Evolutionary conservation across 148 eudicot species (phyloP), one percentile per base, ranked within the genome.

Genomic region (Selenicereus undatus): DNA sequence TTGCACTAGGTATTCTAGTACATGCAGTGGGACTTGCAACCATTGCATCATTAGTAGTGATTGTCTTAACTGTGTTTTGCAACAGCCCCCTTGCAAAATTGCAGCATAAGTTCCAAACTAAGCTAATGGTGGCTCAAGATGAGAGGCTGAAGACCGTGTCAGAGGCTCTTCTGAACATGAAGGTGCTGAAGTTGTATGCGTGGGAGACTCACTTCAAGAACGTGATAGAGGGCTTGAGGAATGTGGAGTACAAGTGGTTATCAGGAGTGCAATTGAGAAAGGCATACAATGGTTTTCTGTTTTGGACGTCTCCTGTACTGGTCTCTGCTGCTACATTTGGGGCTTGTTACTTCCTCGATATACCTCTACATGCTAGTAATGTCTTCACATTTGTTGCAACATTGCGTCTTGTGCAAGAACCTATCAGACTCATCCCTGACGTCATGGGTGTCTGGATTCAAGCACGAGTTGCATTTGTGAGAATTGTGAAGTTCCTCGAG

Each of bases 351-450:
- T 81, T 91, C 56, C 86, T 95, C 78, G 82, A 88, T 1, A 74
- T 93, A 48, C 93, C 94, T 35, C 81, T 95, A 32, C 75, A 88
- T 82, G 95, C 97, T 48, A 92, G 91, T 78, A 95, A 94, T 70
- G 97, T 95, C 50, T 95, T 95, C 81, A 93, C 99, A 14, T 95
- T 95, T 75, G 92, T 95, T 22, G 97, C 99, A 27, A 90, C 97
- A 1, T 85, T 95, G 56, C 90, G 97, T 43, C 91, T 95, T 52
- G 92, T 95, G 73, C 99, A 95, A 85, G 99, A 95, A 4, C 97
- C 99, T 20, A 79, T 95, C 32, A 90, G 97, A 84, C 35, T 87
- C 30, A 92, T 93, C 39, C 99, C 99, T 18, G 99, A 95, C 81
- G 97, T 92, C 48, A 86, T 95, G 45, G 92, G 91, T 17, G 91